Evolutionary conservation across 139 green algal species (phyloP).

Genomic region (Volvox africanus): DNA sequence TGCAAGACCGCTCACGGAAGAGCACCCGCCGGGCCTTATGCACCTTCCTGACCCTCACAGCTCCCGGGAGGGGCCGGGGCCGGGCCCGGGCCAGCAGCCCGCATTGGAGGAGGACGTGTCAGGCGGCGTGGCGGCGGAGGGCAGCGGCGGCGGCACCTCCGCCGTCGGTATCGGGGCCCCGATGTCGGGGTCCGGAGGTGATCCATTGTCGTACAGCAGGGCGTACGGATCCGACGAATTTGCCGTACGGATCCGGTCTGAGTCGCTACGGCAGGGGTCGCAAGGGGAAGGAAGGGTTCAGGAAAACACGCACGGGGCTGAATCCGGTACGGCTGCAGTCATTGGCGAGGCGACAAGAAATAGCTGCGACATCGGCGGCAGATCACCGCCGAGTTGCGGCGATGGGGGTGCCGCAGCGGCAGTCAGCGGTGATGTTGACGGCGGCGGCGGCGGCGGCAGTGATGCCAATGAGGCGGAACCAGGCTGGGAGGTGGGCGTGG

Average conservation of each 20-base stretch:
- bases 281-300: no score
- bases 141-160: neutral
- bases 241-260: no score
- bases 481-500: conserved; percentile 45
- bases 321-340: no score
- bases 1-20: neutral
- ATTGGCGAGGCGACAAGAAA: no score
- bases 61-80: no score
- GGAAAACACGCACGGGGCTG: no score
- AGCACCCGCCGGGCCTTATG: neutral
- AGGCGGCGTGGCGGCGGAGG: neutral
- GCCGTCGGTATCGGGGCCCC: neutral
- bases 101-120: neutral
- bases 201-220: neutral
- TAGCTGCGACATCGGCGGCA: no score
- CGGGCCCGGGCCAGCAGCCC: no score
- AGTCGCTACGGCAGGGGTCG: no score
- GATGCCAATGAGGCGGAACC: neutral
- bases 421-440: neutral
- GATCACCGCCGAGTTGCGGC: neutral
- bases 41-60: neutral
- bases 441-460: neutral
- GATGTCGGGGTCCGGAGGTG: neutral
- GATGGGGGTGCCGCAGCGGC: neutral
- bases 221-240: no score